Evolutionary conservation across 2,329 filamentous ascomycete species (phyloP), one percentile per base, ranked within the genome.

Genomic region (Xylaria sp.): DNA sequence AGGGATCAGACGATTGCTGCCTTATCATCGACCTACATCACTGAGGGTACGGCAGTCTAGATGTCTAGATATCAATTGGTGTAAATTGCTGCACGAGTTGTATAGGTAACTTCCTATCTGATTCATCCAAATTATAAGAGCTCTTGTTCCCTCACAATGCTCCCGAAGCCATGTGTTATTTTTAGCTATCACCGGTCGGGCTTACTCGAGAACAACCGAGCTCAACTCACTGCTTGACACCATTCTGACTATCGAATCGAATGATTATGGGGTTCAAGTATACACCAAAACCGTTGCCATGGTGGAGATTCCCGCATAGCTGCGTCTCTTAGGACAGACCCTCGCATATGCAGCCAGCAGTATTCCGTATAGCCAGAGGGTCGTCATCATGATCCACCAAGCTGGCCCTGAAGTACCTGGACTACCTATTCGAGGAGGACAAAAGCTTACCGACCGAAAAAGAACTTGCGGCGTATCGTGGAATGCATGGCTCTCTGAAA

Each of bases 401-500:
- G 16, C 46, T 59, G 23, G 46, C 37, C 18, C 42, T n/a, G 11
- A 4, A 23, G 50, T 30, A 18, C 34, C 55, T 44, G 7, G 7
- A n/a, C 9, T 13, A 52, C 52, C 3, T 6, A 11, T 8, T 19
- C 35, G n/a, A 9, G 34, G 49, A 48, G 37, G 4, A 30, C 23
- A 30, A 30, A 30, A 30, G 49, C 3, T 53, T 54, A 59, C 57
- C 35, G 46, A 49, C 57, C 11, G 37, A 65, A 65, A 53, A 35
- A 60, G 30, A 59, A 19, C 30, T 56, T 65, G 11, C 44, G 46
- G 35, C 9, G 54, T 51, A 63, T 57, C 11, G 44, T 61, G 19
- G 54, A 35, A 39, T 65, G 63, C 63, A 63, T 63, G 4, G 63
- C 56, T 35, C 10, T 54, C n/a, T 49, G 37, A 13, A 55, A 60